Evolutionary conservation across 1,139 yeast genomes (phyloP).

Genomic region (Candida sojae): DNA sequence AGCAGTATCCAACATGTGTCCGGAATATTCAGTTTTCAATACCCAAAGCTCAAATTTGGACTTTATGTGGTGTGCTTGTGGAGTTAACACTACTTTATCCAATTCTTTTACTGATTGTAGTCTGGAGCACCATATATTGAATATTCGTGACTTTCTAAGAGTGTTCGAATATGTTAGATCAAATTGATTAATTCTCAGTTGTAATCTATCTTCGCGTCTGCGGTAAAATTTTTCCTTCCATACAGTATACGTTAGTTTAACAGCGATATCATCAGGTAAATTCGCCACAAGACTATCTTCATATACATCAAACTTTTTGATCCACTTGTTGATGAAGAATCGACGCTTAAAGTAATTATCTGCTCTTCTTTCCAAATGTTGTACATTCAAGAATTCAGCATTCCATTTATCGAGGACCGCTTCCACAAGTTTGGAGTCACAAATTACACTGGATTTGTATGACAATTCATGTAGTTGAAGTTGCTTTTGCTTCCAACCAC

Average conservation of each 20-base stretch:
- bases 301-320: neutral
- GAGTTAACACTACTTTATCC: neutral
- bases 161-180: neutral
- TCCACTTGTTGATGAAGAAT: slow-evolving; percentile 13
- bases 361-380: neutral
- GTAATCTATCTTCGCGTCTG: slow-evolving; percentile 3
- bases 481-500: slow-evolving; percentile 1
- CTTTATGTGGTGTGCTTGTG: neutral
- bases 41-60: slow-evolving; percentile 10
- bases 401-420: slow-evolving; percentile 2
- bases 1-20: slow-evolving; percentile 15
- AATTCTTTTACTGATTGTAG: neutral
- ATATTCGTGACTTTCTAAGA: neutral
- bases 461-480: neutral
- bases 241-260: neutral
- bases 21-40: slow-evolving; percentile 7
- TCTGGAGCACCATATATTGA: slow-evolving; percentile 3
- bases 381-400: neutral
- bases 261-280: slow-evolving; percentile 5
- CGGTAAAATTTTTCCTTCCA: slow-evolving; percentile 6
- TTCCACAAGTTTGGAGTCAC: neutral
- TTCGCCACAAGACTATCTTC: neutral
- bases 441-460: neutral
- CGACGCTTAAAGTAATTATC: slow-evolving; percentile 2
- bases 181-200: neutral